Evolutionary conservation across 495 filamentous ascomycete species (phyloP).

Genomic region (Aspergillus nidulans): DNA sequence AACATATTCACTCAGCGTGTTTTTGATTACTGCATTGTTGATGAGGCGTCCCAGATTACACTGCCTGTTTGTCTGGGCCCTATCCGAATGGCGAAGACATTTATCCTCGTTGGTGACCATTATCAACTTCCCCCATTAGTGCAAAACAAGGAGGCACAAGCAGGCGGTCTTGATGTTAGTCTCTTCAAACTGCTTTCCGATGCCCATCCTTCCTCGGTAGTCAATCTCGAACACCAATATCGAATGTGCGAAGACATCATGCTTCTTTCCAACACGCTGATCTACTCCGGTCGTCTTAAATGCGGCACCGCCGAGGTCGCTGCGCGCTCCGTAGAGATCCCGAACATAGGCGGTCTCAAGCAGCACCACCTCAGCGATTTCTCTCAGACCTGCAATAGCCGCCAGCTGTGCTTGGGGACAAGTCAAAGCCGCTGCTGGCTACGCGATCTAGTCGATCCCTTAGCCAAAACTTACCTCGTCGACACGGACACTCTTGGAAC

Average conservation of each 20-base stretch:
- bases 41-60: conserved; percentile 97
- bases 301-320: conserved; percentile 80
- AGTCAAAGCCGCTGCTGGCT: conserved; percentile 67
- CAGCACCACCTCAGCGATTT: conserved; percentile 46
- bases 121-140: conserved; percentile 93
- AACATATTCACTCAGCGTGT: conserved; percentile 79
- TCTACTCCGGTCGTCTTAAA: conserved; percentile 84
- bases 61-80: conserved; percentile 90
- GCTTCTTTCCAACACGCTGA: conserved; percentile 86
- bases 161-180: conserved; percentile 85
- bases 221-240: conserved; percentile 91
- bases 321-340: conserved; percentile 52
- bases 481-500: conserved; percentile 77
- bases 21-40: conserved; percentile 97
- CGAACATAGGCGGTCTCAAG: conserved; percentile 54
- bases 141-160: conserved; percentile 80
- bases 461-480: conserved; percentile 71
- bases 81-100: conserved; percentile 87
- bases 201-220: conserved; percentile 76
- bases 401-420: conserved; percentile 49
- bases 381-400: conserved; percentile 25
- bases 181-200: conserved; percentile 92
- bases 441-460: conserved; percentile 65
- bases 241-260: conserved; percentile 98
- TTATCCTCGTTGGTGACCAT: conserved; percentile 94